Base-by-base conservation (phyloP, 192 early-diverging fungal species). In the Cetraspora pellucida region DNA sequence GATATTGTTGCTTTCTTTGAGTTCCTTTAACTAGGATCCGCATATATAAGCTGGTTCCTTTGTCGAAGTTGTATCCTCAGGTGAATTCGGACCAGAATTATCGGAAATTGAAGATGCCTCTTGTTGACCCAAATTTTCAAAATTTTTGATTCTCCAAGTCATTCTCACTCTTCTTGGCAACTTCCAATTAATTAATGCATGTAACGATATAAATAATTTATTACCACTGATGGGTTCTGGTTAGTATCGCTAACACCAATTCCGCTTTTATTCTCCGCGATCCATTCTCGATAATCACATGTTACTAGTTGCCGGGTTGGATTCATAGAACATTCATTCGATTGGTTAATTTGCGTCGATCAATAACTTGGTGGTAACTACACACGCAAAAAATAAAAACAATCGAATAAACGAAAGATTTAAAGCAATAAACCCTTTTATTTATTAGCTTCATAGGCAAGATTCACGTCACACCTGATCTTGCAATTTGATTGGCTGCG, bases 231-330 rank as follows among this genome's bases (percentile, higher is more conserved):
- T 8, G 95, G 93, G 9, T 84, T 79, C 52, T 88, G 87, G 79
- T 91, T 90, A 19, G 93, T 92, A 68, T 98, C 97, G 17, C 87
- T 81, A 46, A 87, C 87, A 78, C 90, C 89, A 68, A 88, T 87
- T 58, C 93, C 91, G 92, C 93, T 78, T 90, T 93, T n/a, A 91
- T 92, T 27, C 72, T 84, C 77, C 87, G 86, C 61, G 92, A 92
- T 59, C 97, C 95, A 31, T 92, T 87, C 84, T 97, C 94, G 71
- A 98, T 90, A 17, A 97, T 92, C 28, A 98, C 86, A 80, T 19
- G 37, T 37, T 37, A 37, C 37, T 2, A 37, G 37, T 37, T 37
- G 37, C 37, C 37, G 37, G 7, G 37, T 37, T 37, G 37, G 7
- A 7, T 37, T 37, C 7, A 37, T 2, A 37, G 7, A 7, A 37